A percentile compares a stretch with the other conserved stretches of the same genome.
phyloP scores from a whole-genome alignment of 768 basidiomycete species.

The Kwoniella pini region DNA sequence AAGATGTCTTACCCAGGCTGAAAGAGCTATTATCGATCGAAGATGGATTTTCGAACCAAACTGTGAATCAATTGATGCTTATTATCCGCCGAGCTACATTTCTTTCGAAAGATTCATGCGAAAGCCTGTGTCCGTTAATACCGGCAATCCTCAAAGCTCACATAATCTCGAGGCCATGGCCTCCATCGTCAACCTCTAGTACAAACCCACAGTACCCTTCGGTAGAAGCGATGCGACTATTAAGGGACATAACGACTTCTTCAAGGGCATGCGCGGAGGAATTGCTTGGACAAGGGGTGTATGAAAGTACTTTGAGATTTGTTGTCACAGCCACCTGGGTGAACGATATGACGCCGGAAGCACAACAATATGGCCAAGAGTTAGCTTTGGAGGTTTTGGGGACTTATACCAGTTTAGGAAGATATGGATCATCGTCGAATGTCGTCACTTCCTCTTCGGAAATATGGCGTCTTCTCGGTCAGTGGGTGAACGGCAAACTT shows the following conservation, averaged over 20 bases:
- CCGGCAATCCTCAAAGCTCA: slow-evolving; percentile 26
- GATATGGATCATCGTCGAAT: slow-evolving; percentile 76
- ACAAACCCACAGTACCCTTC: slow-evolving; percentile 16
- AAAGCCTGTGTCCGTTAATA: slow-evolving; percentile 30
- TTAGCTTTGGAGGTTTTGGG: slow-evolving; percentile 62
- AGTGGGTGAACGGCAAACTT: slow-evolving; percentile 11
- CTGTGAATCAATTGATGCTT: slow-evolving; percentile 37
- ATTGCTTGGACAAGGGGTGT: slow-evolving; percentile 58
- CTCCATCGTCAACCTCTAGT: slow-evolving; percentile 1
- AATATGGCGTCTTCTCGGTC: slow-evolving; percentile 61
- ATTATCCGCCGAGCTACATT: slow-evolving; percentile 34
- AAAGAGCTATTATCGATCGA: slow-evolving; percentile 33
- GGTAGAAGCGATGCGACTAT: slow-evolving; percentile 25
- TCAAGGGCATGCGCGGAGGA: slow-evolving; percentile 69
- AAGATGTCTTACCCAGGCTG: slow-evolving; percentile 37
- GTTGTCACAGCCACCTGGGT: slow-evolving; percentile 62
- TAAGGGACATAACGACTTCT: slow-evolving; percentile 58
- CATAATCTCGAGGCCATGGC: slow-evolving; percentile 31
- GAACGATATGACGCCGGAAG: neutral
- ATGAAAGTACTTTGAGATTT: slow-evolving; percentile 73
- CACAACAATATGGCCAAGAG: slow-evolving; percentile 45
- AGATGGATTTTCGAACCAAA: slow-evolving; percentile 28
- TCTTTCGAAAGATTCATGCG: slow-evolving; percentile 19
- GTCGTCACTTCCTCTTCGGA: slow-evolving; percentile 66
- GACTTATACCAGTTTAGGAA: slow-evolving; percentile 67